Base-by-base conservation (phyloP, 176 grass and related monocot genomes). In the Oryza longistaminata region DNA sequence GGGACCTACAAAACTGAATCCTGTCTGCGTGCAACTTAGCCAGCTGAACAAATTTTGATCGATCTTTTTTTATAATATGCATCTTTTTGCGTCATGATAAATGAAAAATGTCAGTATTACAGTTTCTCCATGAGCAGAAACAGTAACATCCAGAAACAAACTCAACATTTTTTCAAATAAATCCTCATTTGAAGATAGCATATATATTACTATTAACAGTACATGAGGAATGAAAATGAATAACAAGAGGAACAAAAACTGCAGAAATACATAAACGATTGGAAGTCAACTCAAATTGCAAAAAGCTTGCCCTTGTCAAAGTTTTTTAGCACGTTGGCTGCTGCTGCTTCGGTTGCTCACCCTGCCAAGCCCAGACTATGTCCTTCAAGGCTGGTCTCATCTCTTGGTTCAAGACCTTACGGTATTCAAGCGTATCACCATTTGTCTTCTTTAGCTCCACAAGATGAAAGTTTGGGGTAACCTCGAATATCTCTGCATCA, bases 341-440 rank as follows among this genome's bases (percentile, higher is more conserved):
- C 22, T 81, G 87, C 27, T 82, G 74, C 35, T 48, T 81, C 17
- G 85, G 83, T 42, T 88, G 88, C 84, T 96, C 93, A 73, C 92
- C 90, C 83, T 99, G 97, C 97, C 97, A 99, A 52, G 92, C 97
- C 97, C 97, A 99, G 3, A 99, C 93, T 42, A 99, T 99, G 66
- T 96, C 93, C 35, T 92, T 96, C 1, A 99, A 70, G 33, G 93
- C 93, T 0, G 93, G 97, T 39, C 92, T 86, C 73, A 99, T 90
- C 13, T 92, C 92, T 87, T 96, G 84, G 58, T 96, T 99, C 48
- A 91, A 75, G 39, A 94, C 70, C 75, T 88, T 94, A 55, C 89
- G 88, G 72, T 96, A 99, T 46, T 99, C 97, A 9, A 99, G 22
- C 0, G 97, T 99, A 75, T 99, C 92, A 22, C 93, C 93, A 9